A percentile compares a stretch with the other conserved stretches of the same genome.
Conservation (phyloP, 2,329 filamentous ascomycete genomes). For the Stachybotrys chlorohalonatus region DNA sequence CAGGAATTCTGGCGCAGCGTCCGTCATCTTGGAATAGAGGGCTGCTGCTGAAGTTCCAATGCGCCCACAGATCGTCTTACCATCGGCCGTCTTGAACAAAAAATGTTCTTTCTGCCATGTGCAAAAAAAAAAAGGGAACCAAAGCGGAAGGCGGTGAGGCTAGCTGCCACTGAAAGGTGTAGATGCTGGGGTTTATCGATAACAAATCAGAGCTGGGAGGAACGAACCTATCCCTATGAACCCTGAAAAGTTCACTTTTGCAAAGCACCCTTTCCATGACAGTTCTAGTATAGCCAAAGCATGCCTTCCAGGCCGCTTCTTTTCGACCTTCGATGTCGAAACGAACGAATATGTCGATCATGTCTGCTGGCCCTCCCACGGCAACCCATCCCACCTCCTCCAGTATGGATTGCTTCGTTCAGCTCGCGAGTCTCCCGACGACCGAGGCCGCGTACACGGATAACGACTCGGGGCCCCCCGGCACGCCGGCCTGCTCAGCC, state of each 20-base stretch:
- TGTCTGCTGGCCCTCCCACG: slow-evolving; percentile 23
- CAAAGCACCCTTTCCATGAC: neutral
- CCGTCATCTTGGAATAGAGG: slow-evolving; percentile 28
- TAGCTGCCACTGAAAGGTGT: slow-evolving; percentile 3
- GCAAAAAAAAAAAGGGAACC: slow-evolving; percentile 6
- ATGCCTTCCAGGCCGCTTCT: slow-evolving; percentile 27
- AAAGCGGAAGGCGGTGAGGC: slow-evolving; percentile 20
- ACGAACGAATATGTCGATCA: slow-evolving; percentile 26
- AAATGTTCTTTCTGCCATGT: slow-evolving; percentile 29
- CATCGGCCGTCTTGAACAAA: slow-evolving; percentile 9
- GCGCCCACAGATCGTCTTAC: slow-evolving; percentile 7
- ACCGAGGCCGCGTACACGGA: slow-evolving; percentile 9
- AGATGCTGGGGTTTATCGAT: slow-evolving; percentile 21
- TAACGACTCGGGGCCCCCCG: slow-evolving; percentile 6
- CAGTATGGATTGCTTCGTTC: slow-evolving; percentile 20
- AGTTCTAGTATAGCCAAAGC: slow-evolving; percentile 6
- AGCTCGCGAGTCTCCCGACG: slow-evolving; percentile 18
- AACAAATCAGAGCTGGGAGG: slow-evolving; percentile 5
- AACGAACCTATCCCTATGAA: neutral
- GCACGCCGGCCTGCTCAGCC: slow-evolving; percentile 14
- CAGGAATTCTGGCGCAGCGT: slow-evolving; percentile 44
- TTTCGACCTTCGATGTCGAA: slow-evolving; percentile 23
- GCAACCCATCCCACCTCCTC: slow-evolving; percentile 8
- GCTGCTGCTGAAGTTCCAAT: slow-evolving; percentile 6
- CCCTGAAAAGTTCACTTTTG: neutral